A percentile compares a stretch with the other conserved stretches of the same genome.
Evolutionary conservation across 2,329 filamentous ascomycete species (phyloP).

Genomic region (Diaporthe nobilis): DNA sequence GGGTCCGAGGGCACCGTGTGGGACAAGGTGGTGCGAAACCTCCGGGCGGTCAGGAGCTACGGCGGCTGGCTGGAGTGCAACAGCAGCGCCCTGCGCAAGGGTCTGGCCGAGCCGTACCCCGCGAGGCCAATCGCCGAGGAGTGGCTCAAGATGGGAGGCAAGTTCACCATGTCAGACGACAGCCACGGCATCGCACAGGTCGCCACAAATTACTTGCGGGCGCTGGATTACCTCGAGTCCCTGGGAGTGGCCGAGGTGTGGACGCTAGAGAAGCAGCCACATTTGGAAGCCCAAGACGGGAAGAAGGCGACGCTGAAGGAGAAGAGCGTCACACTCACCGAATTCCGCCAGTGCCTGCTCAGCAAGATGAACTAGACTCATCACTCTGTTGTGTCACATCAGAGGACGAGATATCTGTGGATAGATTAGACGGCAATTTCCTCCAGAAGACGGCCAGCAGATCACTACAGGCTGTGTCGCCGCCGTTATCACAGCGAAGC

Average conservation of each 20-base stretch:
- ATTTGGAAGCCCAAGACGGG: constrained; percentile 48
- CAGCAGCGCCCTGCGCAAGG: constrained; percentile 88
- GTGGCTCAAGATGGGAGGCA: constrained; percentile 80
- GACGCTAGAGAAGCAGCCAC: constrained; percentile 61
- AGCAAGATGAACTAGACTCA: constrained; percentile 18
- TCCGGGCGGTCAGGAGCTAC: constrained; percentile 78
- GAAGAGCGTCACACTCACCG: constrained; percentile 57
- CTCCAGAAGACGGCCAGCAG: neutral
- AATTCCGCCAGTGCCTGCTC: constrained; percentile 54
- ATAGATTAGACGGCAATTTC: constrained; percentile 9
- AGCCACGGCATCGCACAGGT: constrained; percentile 92
- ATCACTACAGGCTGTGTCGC: neutral
- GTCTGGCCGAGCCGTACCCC: constrained; percentile 91
- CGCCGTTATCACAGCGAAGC: neutral
- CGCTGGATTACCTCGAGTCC: constrained; percentile 78
- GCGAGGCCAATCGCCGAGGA: constrained; percentile 82
- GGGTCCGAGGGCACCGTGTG: constrained; percentile 70
- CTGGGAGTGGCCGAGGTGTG: constrained; percentile 76
- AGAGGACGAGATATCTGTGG: neutral
- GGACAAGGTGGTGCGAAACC: constrained; percentile 80
- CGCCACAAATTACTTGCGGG: constrained; percentile 83
- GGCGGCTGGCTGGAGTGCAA: constrained; percentile 93
- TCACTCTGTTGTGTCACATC: neutral
- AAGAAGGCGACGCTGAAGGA: constrained; percentile 57
- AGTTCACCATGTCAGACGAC: constrained; percentile 94